A percentile compares a stretch with the other conserved stretches of the same genome.
Conservation (phyloP, 1,139 yeast genomes). For the Geotrichum australiense region DNA sequence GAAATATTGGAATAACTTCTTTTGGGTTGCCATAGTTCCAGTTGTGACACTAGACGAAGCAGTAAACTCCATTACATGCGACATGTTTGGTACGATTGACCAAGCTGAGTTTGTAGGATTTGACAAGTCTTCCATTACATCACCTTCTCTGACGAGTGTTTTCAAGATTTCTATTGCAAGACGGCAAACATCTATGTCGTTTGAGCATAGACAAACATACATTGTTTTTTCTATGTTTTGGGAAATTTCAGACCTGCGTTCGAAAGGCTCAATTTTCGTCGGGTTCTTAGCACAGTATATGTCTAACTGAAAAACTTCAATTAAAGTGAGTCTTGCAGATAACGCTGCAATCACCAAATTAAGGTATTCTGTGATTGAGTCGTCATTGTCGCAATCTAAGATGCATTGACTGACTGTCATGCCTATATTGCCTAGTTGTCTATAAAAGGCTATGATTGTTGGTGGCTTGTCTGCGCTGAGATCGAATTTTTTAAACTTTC, state of each 20-base stretch:
- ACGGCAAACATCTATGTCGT: conserved; percentile 50
- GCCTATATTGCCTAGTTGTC: conserved; percentile 14
- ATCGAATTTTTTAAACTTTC: conserved; percentile 5
- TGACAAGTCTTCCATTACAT: conserved; percentile 25
- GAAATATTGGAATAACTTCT: conserved; percentile 52
- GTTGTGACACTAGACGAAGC: conserved; percentile 59
- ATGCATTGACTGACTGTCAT: conserved; percentile 7
- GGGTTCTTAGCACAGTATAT: conserved; percentile 26
- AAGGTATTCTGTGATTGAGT: conserved; percentile 26
- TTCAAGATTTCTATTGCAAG: conserved; percentile 45
- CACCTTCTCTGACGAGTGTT: conserved; percentile 41
- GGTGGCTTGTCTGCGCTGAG: neutral
- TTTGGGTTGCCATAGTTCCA: conserved; percentile 72
- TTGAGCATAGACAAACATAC: conserved; percentile 48
- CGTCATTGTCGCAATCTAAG: conserved; percentile 3
- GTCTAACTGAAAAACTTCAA: conserved; percentile 30
- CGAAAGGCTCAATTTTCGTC: conserved; percentile 23
- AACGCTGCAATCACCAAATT: conserved; percentile 24
- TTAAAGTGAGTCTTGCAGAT: conserved; percentile 20
- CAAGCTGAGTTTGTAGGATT: conserved; percentile 26
- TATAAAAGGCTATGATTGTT: conserved; percentile 10
- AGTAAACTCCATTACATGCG: conserved; percentile 43
- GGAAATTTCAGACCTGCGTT: conserved; percentile 29
- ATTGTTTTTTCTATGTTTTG: conserved; percentile 42
- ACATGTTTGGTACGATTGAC: conserved; percentile 30